Conservation (phyloP, 2,329 filamentous ascomycete genomes). For the Hirsutella rhossiliensis region DNA sequence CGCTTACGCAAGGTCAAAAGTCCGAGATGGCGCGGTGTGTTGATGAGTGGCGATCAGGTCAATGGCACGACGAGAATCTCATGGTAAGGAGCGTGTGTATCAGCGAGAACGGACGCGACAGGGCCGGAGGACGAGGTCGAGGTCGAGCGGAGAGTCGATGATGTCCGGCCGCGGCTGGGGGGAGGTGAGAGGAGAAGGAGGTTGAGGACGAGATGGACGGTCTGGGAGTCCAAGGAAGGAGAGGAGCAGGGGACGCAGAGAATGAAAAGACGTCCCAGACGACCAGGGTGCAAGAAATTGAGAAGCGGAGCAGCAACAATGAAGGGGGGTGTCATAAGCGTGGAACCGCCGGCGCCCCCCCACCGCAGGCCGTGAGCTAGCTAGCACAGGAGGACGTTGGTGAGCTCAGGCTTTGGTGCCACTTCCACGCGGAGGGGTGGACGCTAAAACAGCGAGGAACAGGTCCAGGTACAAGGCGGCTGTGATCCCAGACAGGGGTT, state of each 20-base stretch:
- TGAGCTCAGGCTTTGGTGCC: not conserved
- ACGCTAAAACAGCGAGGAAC: not conserved
- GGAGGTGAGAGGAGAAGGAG: not conserved
- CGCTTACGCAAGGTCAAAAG: not conserved
- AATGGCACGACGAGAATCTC: not conserved
- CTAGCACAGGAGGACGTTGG: not conserved
- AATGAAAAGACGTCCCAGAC: not conserved
- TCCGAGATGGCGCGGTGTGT: not conserved
- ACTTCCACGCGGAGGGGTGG: not conserved
- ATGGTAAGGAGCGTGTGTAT: not conserved
- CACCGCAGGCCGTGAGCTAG: not conserved
- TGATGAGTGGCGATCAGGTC: not conserved
- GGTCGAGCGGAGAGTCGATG: not conserved
- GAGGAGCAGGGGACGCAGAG: not conserved
- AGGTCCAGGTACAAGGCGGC: too few relatives aligned
- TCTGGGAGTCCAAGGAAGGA: constrained; percentile 1
- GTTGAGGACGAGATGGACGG: not conserved
- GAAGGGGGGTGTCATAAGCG: not conserved
- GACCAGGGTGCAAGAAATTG: constrained; percentile 5
- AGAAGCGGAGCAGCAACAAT: constrained; percentile 1
- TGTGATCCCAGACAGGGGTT: too few relatives aligned
- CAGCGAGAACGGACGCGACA: not conserved
- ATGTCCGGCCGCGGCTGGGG: not conserved
- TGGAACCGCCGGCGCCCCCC: not conserved
- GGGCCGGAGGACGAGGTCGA: not conserved